Evolutionary conservation across 129 eudicot genomes (phyloP), one percentile per base, ranked within the genome.

Genomic region (Gnaphalium uliginosum): DNA sequence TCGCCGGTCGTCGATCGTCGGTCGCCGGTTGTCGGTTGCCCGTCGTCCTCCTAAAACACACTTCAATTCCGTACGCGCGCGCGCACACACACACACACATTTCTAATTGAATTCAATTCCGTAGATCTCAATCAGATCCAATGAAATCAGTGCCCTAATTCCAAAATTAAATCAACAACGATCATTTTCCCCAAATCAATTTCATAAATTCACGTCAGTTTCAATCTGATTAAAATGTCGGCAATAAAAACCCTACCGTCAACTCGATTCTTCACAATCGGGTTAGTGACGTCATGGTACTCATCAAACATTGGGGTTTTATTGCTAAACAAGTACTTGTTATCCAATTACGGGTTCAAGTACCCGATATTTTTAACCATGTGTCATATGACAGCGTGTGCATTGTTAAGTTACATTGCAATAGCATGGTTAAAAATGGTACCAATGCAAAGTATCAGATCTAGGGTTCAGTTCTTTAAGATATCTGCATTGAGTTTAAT

Each of bases 341-440:
- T 91, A 0, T 82, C 88, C 85, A 88, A 86, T 78, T 88, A 91
- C 54, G 97, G 97, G 1, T 91, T 91, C 84, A 84, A 79, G 70
- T 91, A 88, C 79, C 97, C 97, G 76, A 88, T 91, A 73, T 91
- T 91, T 79, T 56, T 91, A 59, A 91, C 97, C 15, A 88, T 91
- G 97, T 91, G 97, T 51, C 97, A 91, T 65, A 91, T 91, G 97
- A 83, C 94, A 6, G 97, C 97, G 19, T 91, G 97, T 68, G 81
- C 97, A n/a, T 58, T 91, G 72, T 54, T 91, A 4, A 91, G 97
- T 83, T 91, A 91, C 71, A 66, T 91, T 73, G 94, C 89, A 4
- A 91, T 91, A 75, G 94, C 85, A 1, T 91, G 94, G 94, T 29
- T 91, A 82, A 91, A 91, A 76, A 82, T 91, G 88, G 97, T 88